Base-by-base conservation (phyloP, 352 stramenopile species). In the Phytophthora pini region DNA sequence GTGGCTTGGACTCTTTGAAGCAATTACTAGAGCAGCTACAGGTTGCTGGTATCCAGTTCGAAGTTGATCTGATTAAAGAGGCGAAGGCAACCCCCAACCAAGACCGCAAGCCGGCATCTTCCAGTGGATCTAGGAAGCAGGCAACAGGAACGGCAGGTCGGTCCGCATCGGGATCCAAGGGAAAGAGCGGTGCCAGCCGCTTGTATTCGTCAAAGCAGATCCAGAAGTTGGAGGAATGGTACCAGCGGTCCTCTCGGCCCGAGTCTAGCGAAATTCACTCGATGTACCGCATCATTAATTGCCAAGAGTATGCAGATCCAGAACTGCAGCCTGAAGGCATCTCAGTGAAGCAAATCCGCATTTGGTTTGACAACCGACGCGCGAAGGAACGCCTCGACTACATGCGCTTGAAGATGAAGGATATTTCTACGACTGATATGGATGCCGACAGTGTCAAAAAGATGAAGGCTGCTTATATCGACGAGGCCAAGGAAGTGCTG, bases 201-300 rank as follows among this genome's bases (percentile, higher is more conserved):
- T 73, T 95, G 46, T 95, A 95, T 72, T 94, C 85, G 27, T 92
- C 84, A 40, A 89, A 88, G 61, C 87, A 95, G 61, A 95, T 95
- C 61, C 79, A 91, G 48, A 95, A 95, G 52, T 72, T 95, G n/a
- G 87, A 95, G 46, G 87, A 94, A 61, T 95, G 87, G 87, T 95
- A 95, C 51, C 82, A 90, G 65, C 87, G 89, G 34, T 93, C 83
- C 8, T 93, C 83, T 22, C 83, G 87, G 2, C 87, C 87, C 11
- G 87, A 94, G 56, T 84, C 84, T 4, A 89, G 79, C 41, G 87
- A 95, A 70, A 95, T 95, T 68, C 87, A 95, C 57, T 83, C 84
- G n/a, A 95, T 95, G 87, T 95, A 94, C 65, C 84, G 85, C 45
- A 94, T 95, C 45, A 94, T 95, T 55, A 95, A 95, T 65, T 88